These are phyloP conservation scores for Daldinia sp. DNA, from an alignment of 2,329 filamentous ascomycete species.

Conservation along the genomic window DNA sequence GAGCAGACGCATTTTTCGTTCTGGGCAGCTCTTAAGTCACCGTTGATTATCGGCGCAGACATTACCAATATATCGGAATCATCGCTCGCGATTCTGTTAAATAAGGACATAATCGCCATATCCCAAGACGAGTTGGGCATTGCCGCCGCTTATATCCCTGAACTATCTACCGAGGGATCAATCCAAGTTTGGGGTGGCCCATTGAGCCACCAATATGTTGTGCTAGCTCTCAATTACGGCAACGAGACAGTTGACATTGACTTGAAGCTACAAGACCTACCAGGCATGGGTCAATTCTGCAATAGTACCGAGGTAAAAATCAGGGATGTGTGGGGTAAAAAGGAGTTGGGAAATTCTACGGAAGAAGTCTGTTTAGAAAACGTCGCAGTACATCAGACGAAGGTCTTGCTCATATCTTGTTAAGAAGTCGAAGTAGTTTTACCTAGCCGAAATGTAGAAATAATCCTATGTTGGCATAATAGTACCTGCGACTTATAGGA, in stretches of 20 bases:
- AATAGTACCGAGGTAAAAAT: background rate
- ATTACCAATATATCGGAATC: slow-evolving; percentile 51
- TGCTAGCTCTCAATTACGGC: slow-evolving; percentile 37
- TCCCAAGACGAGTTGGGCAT: slow-evolving; percentile 50
- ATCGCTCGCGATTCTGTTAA: slow-evolving; percentile 55
- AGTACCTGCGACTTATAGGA: too few relatives aligned
- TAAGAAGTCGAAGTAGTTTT: background rate
- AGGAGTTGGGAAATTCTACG: slow-evolving; percentile 8
- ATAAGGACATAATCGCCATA: slow-evolving; percentile 55
- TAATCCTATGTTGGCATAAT: too few relatives aligned
- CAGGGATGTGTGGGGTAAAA: slow-evolving; percentile 2
- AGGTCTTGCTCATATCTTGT: slow-evolving; percentile 7
- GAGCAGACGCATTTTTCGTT: slow-evolving; percentile 60
- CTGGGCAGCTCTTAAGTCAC: slow-evolving; percentile 61
- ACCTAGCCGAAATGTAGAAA: too few relatives aligned
- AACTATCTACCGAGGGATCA: slow-evolving; percentile 44
- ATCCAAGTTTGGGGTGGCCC: slow-evolving; percentile 50
- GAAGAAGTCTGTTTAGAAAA: background rate
- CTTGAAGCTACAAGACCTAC: slow-evolving; percentile 10
- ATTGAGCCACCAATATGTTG: slow-evolving; percentile 25
- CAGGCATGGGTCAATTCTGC: background rate
- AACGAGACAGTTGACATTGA: slow-evolving; percentile 25
- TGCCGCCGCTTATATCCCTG: slow-evolving; percentile 43
- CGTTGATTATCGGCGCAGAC: slow-evolving; percentile 58
- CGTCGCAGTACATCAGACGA: slow-evolving; percentile 15